A percentile compares a stretch with the other conserved stretches of the same genome.
These are phyloP conservation scores for Saraca asoca DNA, from an alignment of 331 rosid species.

Conservation along the genomic window DNA sequence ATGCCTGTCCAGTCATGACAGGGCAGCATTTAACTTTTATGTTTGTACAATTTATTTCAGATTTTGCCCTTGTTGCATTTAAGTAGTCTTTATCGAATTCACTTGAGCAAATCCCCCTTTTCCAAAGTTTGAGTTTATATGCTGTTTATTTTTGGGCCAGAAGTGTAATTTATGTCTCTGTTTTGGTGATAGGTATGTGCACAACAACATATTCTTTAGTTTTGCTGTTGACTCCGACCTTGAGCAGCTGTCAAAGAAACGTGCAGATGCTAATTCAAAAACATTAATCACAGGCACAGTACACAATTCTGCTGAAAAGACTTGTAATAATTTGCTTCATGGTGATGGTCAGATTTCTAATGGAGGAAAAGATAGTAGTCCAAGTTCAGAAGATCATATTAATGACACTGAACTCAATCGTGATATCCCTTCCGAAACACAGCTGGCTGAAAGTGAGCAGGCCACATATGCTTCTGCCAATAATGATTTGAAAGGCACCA, in stretches of 20 bases:
- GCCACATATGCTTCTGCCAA: slow-evolving; percentile 99
- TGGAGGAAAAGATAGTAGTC: slow-evolving; percentile 51
- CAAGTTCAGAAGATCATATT: slow-evolving; percentile 47
- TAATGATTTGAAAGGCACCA: slow-evolving; percentile 98
- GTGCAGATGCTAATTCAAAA: slow-evolving; percentile 50
- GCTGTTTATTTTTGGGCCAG: slow-evolving; percentile 12
- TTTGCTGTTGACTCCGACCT: slow-evolving; percentile 98
- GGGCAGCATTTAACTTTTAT: background rate
- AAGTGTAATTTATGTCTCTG: background rate
- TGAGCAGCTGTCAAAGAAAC: slow-evolving; percentile 80
- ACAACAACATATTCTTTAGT: slow-evolving; percentile 97
- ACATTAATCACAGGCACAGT: slow-evolving; percentile 36
- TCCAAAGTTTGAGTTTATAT: slow-evolving; percentile 14
- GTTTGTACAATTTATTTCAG: slow-evolving; percentile 4
- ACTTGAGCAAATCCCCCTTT: background rate
- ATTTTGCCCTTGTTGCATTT: slow-evolving; percentile 3
- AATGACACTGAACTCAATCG: slow-evolving; percentile 48
- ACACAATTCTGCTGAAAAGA: slow-evolving; percentile 54
- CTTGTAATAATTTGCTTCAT: slow-evolving; percentile 36
- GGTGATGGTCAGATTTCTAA: slow-evolving; percentile 53
- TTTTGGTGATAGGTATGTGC: slow-evolving; percentile 80
- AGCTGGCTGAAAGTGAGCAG: slow-evolving; percentile 89
- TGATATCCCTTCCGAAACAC: slow-evolving; percentile 60
- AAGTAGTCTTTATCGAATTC: background rate
- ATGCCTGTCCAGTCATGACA: background rate